Conservation (phyloP, 306 rosid species). For the Prunus fruticosa region DNA sequence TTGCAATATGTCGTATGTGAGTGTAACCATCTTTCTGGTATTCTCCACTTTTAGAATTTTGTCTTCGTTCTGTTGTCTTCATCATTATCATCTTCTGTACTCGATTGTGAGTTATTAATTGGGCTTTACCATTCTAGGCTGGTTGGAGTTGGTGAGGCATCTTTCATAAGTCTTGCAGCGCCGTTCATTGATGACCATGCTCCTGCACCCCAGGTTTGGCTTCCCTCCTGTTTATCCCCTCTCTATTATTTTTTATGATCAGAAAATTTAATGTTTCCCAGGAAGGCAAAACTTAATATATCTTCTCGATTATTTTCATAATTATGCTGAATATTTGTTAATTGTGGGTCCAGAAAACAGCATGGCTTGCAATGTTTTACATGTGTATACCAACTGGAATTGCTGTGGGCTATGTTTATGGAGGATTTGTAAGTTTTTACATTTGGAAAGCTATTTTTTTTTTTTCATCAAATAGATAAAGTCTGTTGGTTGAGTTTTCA, state of each 20-base stretch:
- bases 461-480: neutral
- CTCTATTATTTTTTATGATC: neutral
- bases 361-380: conserved; percentile 93
- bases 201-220: conserved; percentile 69
- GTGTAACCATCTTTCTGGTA: conserved; percentile 14
- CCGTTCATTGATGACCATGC: conserved; percentile 98
- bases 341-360: conserved; percentile 67
- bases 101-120: conserved; percentile 17
- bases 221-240: conserved; percentile 10
- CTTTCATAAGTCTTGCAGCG: conserved; percentile 96
- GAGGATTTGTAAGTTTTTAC: conserved; percentile 73
- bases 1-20: conserved; percentile 81
- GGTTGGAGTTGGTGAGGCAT: conserved; percentile 98
- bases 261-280: neutral
- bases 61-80: neutral
- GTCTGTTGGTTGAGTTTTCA: neutral
- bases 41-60: neutral
- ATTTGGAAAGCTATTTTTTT: neutral
- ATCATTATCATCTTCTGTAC: conserved; percentile 18
- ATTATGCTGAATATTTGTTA: conserved; percentile 12
- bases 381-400: conserved; percentile 97
- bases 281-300: conserved; percentile 7
- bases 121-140: conserved; percentile 52
- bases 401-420: conserved; percentile 90
- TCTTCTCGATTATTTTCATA: conserved; percentile 11